A percentile compares a stretch with the other conserved stretches of the same genome.
phyloP scores from a whole-genome alignment of 78 protist species.

The Dictyostelium capitatum region DNA sequence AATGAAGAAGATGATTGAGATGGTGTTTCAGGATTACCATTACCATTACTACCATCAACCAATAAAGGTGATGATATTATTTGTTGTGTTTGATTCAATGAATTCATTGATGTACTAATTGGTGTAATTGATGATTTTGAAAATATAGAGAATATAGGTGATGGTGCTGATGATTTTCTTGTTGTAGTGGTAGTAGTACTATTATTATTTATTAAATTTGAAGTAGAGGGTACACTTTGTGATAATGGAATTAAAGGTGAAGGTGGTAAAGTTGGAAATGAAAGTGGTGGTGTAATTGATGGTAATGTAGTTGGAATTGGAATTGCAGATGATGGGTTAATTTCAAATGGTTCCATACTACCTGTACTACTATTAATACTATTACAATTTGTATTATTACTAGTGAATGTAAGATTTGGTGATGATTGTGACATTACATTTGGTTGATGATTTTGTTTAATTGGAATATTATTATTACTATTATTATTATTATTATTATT shows the following conservation, averaged over 20 bases:
- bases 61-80: background rate
- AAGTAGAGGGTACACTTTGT: background rate
- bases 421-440: conserved; percentile 25
- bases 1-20: background rate
- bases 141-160: background rate
- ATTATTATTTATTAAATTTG: background rate
- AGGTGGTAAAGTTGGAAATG: background rate
- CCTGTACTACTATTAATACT: conserved; percentile 2
- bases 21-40: background rate
- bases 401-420: conserved; percentile 19
- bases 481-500: background rate
- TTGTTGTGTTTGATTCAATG: background rate
- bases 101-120: background rate
- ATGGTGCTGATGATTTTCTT: background rate
- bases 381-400: background rate
- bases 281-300: background rate
- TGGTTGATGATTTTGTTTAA: background rate
- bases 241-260: background rate
- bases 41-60: background rate
- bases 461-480: background rate
- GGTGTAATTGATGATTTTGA: conserved; percentile 19
- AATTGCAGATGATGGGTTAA: conserved; percentile 3
- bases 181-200: background rate
- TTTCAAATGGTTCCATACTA: conserved; percentile 24
- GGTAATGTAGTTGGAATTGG: conserved; percentile 1